A percentile compares a stretch with the other conserved stretches of the same genome.
Evolutionary conservation across 129 eudicot species (phyloP).

Genomic region (Flaveria trinervia): DNA sequence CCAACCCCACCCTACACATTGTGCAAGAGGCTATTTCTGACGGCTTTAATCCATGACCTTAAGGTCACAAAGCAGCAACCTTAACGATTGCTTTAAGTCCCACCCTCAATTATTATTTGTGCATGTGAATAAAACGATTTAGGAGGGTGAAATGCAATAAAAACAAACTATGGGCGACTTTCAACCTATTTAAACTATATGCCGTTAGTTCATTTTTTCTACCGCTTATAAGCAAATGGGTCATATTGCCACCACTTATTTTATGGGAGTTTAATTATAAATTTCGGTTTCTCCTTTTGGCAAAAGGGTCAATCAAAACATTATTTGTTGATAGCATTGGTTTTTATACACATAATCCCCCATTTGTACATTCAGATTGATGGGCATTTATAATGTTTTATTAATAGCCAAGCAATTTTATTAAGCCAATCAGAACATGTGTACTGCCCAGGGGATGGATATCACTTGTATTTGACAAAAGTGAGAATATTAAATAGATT

Average conservation of each 20-base stretch:
- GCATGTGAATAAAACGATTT: background rate
- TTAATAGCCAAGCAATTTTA: slow-evolving; percentile 5
- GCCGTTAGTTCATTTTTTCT: too few relatives aligned
- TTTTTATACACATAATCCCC: background rate
- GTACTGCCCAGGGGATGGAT: background rate
- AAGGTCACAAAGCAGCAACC: too few relatives aligned
- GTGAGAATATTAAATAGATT: background rate
- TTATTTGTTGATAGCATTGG: slow-evolving; percentile 15
- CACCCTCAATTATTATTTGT: too few relatives aligned
- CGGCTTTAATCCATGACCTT: too few relatives aligned
- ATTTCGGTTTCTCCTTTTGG: background rate
- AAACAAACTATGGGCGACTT: background rate
- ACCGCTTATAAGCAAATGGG: too few relatives aligned
- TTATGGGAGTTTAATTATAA: background rate
- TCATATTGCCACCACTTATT: background rate
- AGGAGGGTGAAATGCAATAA: background rate
- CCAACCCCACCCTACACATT: too few relatives aligned
- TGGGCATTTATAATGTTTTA: background rate
- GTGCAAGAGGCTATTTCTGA: too few relatives aligned
- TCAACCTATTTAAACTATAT: background rate
- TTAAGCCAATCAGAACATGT: background rate
- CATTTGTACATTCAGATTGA: background rate
- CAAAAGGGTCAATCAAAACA: background rate
- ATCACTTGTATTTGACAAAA: background rate
- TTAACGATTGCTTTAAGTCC: too few relatives aligned